phyloP scores from a whole-genome alignment of 345 rosid genomes.

The Geranium rotundifolium region DNA sequence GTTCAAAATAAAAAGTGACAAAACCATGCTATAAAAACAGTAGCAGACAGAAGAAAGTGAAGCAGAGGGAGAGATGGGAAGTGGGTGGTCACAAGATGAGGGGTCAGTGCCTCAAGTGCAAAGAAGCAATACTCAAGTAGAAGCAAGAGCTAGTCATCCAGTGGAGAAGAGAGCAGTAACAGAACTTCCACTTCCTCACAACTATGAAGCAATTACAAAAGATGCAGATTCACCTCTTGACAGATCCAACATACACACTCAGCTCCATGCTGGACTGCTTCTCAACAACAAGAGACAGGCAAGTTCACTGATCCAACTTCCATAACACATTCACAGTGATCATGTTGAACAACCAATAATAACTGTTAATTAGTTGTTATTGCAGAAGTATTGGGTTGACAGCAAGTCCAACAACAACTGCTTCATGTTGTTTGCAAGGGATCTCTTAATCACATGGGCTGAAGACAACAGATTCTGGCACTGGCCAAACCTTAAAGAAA shows the following conservation, averaged over 20 bases:
- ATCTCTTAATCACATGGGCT: constrained; percentile 49
- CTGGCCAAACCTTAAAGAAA: constrained; percentile 31
- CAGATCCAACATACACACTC: constrained; percentile 16
- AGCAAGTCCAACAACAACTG: constrained; percentile 34
- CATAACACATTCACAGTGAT: neutral
- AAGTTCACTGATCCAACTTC: constrained; percentile 3
- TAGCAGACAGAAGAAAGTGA: neutral
- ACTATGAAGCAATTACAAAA: constrained; percentile 29
- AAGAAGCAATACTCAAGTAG: neutral
- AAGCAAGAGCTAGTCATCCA: neutral
- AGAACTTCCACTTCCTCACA: constrained; percentile 27
- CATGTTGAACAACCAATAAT: neutral
- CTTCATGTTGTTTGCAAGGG: constrained; percentile 52
- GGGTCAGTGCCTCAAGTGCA: neutral
- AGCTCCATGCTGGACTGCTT: constrained; percentile 32
- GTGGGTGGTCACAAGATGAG: neutral
- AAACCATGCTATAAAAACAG: neutral
- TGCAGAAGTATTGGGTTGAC: constrained; percentile 48
- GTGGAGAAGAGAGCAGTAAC: constrained; percentile 1
- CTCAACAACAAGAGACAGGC: constrained; percentile 33
- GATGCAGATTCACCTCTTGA: constrained; percentile 32
- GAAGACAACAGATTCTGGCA: constrained; percentile 39
- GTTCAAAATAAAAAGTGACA: neutral
- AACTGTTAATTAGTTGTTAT: neutral
- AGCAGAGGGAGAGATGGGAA: neutral